These are phyloP conservation scores for Citrus medica DNA, from an alignment of 345 rosid genomes.

Conservation along the genomic window DNA sequence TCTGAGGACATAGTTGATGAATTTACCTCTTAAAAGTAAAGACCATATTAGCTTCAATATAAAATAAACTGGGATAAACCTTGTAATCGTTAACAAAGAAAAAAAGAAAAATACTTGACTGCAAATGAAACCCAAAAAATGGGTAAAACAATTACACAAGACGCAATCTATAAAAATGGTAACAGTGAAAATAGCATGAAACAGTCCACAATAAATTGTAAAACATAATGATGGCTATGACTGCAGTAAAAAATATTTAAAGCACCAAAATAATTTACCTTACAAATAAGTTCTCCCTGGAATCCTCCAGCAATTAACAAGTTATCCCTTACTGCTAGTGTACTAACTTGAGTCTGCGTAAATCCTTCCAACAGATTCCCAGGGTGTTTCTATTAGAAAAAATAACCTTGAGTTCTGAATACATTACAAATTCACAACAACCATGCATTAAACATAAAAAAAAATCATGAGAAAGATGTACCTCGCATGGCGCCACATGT, in stretches of 20 bases:
- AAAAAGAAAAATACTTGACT: not conserved
- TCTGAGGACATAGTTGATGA: not conserved
- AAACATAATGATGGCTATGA: not conserved
- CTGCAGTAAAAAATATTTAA: not conserved
- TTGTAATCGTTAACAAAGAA: not conserved
- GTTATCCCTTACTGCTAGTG: conserved; percentile 51
- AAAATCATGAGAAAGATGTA: conserved; percentile 6
- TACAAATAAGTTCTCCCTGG: conserved; percentile 61
- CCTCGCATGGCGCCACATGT: conserved; percentile 54
- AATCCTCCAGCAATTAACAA: conserved; percentile 61
- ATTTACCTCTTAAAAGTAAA: not conserved
- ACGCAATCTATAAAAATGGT: not conserved
- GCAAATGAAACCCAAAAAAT: not conserved
- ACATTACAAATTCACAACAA: not conserved
- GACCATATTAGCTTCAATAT: not conserved
- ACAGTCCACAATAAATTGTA: not conserved
- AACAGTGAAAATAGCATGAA: not conserved
- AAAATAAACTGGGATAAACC: not conserved
- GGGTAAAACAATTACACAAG: not conserved
- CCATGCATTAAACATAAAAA: not conserved
- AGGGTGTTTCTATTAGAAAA: conserved; percentile 46
- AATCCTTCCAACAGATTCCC: conserved; percentile 55
- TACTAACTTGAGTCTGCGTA: conserved; percentile 57
- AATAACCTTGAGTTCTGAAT: conserved; percentile 1
- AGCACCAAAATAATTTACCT: conserved; percentile 25